Percentiles rank a stretch among this genome's conserved stretches.
Evolutionary conservation across 2,329 filamentous ascomycete genomes (phyloP).

Genomic region (Cladophialophora carrionii): DNA sequence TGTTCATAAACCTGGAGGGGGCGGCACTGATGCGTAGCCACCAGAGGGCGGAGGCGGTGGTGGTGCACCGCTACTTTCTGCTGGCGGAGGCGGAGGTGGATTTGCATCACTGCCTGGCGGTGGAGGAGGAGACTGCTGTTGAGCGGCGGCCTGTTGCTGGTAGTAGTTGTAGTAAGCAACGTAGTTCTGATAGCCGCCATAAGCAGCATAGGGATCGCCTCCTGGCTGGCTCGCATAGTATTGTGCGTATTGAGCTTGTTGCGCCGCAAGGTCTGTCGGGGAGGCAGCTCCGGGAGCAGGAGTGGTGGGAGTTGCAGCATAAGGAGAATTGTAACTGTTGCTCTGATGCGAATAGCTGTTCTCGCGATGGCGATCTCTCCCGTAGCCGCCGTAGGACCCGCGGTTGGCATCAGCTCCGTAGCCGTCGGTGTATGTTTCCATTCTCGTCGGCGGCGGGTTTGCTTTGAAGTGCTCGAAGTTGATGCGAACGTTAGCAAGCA

Average conservation of each 20-base stretch:
- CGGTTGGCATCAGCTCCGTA: constrained; percentile 56
- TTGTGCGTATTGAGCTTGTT: constrained; percentile 77
- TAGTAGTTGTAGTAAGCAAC: constrained; percentile 68
- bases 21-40: constrained; percentile 32
- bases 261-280: constrained; percentile 71
- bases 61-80: constrained; percentile 20
- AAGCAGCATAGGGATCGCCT: constrained; percentile 74
- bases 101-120: constrained; percentile 61
- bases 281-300: constrained; percentile 44
- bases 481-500: constrained; percentile 81
- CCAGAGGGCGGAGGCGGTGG: constrained; percentile 22
- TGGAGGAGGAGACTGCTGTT: constrained; percentile 47
- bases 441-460: constrained; percentile 67
- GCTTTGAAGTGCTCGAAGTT: constrained; percentile 92
- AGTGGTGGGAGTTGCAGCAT: constrained; percentile 38
- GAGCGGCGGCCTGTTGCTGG: constrained; percentile 63
- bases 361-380: constrained; percentile 51
- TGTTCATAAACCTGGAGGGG: constrained; percentile 35
- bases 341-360: constrained; percentile 48
- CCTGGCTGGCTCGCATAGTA: constrained; percentile 61
- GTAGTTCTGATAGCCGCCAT: constrained; percentile 82
- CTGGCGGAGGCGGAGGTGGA: constrained; percentile 41
- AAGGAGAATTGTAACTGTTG: constrained; percentile 45
- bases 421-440: constrained; percentile 44
- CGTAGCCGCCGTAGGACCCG: constrained; percentile 55